Base-by-base conservation (phyloP, 192 early-diverging fungal species). In the Allomyces arbusculus region DNA sequence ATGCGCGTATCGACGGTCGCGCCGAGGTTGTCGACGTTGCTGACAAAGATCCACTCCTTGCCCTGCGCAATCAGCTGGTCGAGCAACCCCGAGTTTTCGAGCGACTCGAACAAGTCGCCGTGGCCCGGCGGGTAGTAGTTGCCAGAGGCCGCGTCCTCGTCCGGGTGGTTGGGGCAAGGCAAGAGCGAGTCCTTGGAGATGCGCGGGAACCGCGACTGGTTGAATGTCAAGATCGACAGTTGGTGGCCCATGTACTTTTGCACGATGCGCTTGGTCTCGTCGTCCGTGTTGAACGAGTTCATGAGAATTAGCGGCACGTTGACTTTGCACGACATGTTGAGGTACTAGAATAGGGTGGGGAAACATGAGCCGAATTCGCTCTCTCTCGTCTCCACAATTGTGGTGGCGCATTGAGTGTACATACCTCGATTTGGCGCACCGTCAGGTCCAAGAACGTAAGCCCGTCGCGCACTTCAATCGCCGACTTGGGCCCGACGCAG, bases 211-310 rank as follows among this genome's bases (percentile, higher is more conserved):
- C 92, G 82, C 62, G 85, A 87, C 78, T 99, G 96, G 82, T 99
- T 99, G 77, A 99, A 99, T 16, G 94, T 99, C 68, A 94, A 74
- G 69, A 99, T 89, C 70, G 88, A 82, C 63, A 97, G 81, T 68
- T 92, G 87, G 76, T 99, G 94, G 44, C 78, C 82, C 63, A 79
- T 83, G 80, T 99, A 97, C 76, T 99, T 99, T 85, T 97, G 96
- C 70, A 97, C 91, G 76, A 99, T 94, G 66, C 91, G 87, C 73
- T 86, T 82, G 61, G 96, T 99, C 73, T 99, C 96, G 19, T 88
- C 87, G 74, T 99, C 94, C 6, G 96, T 99, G 78, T 99, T 99
- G 85, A 99, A 97, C n/a, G 96, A 99, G 82, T 99, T 99, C 96
- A 99, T 99, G 62, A 97, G 81, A 66, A 99, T 95, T 69, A 97